These are phyloP conservation scores for Termitomyces sp. DNA, from an alignment of 768 basidiomycete species.

Conservation along the genomic window DNA sequence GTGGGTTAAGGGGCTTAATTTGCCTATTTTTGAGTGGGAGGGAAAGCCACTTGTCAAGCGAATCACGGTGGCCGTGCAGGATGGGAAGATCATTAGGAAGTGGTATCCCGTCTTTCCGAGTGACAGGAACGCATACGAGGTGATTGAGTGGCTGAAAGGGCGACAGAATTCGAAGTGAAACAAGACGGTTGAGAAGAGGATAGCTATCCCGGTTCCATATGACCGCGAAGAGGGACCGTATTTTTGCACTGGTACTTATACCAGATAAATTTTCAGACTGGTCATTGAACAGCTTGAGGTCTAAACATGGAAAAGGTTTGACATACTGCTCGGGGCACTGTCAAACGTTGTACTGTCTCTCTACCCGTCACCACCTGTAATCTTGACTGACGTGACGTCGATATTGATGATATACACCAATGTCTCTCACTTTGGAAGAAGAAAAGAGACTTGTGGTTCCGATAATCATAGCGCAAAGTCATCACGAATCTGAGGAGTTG, in stretches of 20 bases:
- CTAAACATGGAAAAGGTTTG: background rate
- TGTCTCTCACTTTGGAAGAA: background rate
- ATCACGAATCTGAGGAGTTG: background rate
- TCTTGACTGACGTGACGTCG: too few relatives aligned
- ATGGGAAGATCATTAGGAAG: slow-evolving; percentile 18
- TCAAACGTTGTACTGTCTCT: too few relatives aligned
- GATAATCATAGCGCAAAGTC: background rate
- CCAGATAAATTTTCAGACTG: background rate
- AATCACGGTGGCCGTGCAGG: slow-evolving; percentile 17
- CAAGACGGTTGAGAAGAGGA: background rate
- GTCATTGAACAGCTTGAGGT: too few relatives aligned
- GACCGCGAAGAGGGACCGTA: background rate
- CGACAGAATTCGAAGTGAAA: background rate
- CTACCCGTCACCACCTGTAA: too few relatives aligned
- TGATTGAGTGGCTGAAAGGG: slow-evolving; percentile 21
- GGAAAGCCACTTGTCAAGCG: slow-evolving; percentile 19
- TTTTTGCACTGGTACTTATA: background rate
- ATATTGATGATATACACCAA: too few relatives aligned
- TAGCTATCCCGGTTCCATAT: background rate
- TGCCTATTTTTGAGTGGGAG: slow-evolving; percentile 23
- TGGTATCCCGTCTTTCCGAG: slow-evolving; percentile 24
- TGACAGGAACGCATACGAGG: slow-evolving; percentile 18
- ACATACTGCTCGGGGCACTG: background rate
- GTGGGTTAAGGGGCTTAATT: slow-evolving; percentile 16
- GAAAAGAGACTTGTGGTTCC: too few relatives aligned